Base-by-base conservation (phyloP, 768 basidiomycete genomes). In the Lactifluus hygrophoroides region DNA sequence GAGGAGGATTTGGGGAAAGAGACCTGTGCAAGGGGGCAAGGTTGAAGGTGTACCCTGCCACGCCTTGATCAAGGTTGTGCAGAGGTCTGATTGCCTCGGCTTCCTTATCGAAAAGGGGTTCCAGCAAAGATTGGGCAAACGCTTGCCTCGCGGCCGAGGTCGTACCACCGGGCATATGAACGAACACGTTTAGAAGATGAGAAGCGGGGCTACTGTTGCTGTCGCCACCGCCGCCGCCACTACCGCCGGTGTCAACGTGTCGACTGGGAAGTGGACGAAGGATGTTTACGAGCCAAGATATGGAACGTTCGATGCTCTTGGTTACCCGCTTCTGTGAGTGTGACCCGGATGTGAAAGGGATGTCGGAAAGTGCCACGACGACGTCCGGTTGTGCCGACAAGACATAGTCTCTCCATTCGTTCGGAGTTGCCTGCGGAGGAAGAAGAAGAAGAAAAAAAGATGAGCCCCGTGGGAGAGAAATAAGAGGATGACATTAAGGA, bases 321-420 rank as follows among this genome's bases (percentile, higher is more conserved):
- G 80, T 83, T 5, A 84, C 69, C 3, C 90, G 81, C 62, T 88
- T 91, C 66, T 93, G 90, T 3, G 89, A 90, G 60, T 82, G 78
- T 0, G 86, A 81, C 0, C 81, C 78, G 3, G 73, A 61, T 0
- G 85, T 85, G 66, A 80, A 82, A 0, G 88, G 86, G 0, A 75
- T 82, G 57, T 93, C 90, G 1, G 81, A 76, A 16, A 92, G 75
- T 0, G 89, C 83, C 50, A 88, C 75, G 13, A 88, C 80, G 16
- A 91, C 57, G 63, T 93, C 89, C 1, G 89, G 88, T 21, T 76
- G 73, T 65, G 79, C 81, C 3, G 75, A 68, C n/a, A 68, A 63
- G 3, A 75, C 75, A 57, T 86, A 83, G 0, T 70, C 65, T 11
- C 74, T 75, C 84, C 86, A 90, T 19, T 81, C 76, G 1, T 71